Percentiles rank a stretch among this genome's conserved stretches.
These are phyloP conservation scores for Cladochytrium replicatum DNA, from an alignment of 192 early-diverging fungal genomes.

Conservation along the genomic window DNA sequence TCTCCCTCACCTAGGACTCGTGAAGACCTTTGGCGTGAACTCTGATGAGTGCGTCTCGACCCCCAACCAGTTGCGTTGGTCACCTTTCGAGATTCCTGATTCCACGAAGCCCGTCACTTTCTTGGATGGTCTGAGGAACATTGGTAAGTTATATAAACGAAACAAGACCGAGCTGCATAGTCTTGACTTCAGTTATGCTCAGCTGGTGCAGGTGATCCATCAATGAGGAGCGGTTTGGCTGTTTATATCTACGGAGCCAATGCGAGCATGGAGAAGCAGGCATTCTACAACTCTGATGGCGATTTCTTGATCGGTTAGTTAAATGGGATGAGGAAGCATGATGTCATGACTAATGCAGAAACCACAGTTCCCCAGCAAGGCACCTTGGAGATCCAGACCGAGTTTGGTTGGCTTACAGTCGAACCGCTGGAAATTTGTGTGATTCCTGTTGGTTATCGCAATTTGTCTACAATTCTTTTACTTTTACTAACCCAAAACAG, in stretches of 20 bases:
- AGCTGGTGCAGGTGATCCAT: constrained; percentile 77
- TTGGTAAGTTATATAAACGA: constrained; percentile 20
- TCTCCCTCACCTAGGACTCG: constrained; percentile 27
- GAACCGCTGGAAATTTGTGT: constrained; percentile 86
- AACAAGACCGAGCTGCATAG: neutral
- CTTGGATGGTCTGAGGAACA: constrained; percentile 70
- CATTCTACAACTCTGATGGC: constrained; percentile 87
- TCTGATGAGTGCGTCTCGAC: constrained; percentile 45
- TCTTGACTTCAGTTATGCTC: neutral
- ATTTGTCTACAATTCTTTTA: neutral
- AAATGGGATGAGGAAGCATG: neutral
- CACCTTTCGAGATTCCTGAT: constrained; percentile 66
- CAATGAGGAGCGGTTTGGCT: constrained; percentile 66
- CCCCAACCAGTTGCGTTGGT: constrained; percentile 88
- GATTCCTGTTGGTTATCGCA: constrained; percentile 48
- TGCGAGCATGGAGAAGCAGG: constrained; percentile 59
- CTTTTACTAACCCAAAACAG: neutral
- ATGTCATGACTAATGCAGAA: neutral
- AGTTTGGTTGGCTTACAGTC: constrained; percentile 75
- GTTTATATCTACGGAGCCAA: constrained; percentile 77
- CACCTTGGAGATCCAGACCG: constrained; percentile 77
- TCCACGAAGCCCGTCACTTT: constrained; percentile 51
- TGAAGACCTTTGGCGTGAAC: constrained; percentile 45
- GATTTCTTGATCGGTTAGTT: constrained; percentile 75
- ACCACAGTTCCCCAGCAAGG: constrained; percentile 81